Conservation (phyloP, 306 rosid genomes). For the Hylodesmum podocarpum region DNA sequence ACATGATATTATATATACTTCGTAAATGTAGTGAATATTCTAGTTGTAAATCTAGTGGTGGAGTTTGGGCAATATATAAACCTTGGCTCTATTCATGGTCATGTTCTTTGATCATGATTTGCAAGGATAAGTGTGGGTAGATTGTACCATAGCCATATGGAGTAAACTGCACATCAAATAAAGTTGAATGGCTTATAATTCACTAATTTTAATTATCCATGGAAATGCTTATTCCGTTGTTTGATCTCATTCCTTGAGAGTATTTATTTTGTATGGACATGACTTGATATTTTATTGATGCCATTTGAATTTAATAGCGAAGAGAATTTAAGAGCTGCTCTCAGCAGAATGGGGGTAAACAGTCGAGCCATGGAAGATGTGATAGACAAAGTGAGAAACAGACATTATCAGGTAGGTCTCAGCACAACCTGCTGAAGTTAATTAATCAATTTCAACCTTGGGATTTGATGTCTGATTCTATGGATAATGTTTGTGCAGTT, state of each 20-base stretch:
- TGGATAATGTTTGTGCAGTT: constrained; percentile 53
- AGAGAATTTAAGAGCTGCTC: constrained; percentile 91
- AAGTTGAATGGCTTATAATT: not conserved
- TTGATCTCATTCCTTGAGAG: constrained; percentile 6
- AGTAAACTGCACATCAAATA: not conserved
- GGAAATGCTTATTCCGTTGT: constrained; percentile 1
- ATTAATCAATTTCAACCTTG: constrained; percentile 21
- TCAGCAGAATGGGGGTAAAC: constrained; percentile 79
- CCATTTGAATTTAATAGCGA: constrained; percentile 56
- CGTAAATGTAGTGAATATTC: constrained; percentile 1
- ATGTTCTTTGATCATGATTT: not conserved
- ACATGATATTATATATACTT: not conserved
- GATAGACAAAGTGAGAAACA: constrained; percentile 80
- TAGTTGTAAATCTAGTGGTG: not conserved
- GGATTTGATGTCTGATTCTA: constrained; percentile 28
- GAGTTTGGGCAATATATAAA: not conserved
- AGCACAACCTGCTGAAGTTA: constrained; percentile 21
- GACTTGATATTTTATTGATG: constrained; percentile 20
- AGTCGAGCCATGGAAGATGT: constrained; percentile 71
- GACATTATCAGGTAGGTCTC: constrained; percentile 92
- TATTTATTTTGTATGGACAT: not conserved
- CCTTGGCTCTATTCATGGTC: not conserved
- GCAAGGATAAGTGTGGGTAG: not conserved
- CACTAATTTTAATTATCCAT: not conserved
- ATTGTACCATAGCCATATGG: not conserved